Evolutionary conservation across 2,329 filamentous ascomycete species (phyloP), one percentile per base, ranked within the genome.

Genomic region (Talaromyces sp.): DNA sequence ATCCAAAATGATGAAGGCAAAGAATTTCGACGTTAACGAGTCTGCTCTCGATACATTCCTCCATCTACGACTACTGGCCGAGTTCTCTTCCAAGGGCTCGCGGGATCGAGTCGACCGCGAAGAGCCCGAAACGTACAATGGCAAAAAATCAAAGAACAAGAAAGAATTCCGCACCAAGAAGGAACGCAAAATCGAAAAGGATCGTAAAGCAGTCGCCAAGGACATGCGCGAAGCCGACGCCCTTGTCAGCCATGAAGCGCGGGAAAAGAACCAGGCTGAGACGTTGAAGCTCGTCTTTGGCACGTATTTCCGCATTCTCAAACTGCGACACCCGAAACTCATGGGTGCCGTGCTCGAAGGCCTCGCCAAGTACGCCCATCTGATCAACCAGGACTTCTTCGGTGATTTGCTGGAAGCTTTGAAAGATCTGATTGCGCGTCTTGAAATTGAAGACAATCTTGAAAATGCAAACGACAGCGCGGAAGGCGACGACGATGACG

Each of bases 371-470:
- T 99, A 96, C 72, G 88, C 92, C 3, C 94, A 97, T 72, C 83
- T 99, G 62, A 99, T 99, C 81, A 99, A 99, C 78, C 92, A 99
- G 71, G 91, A 99, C 72, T 97, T 99, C 80, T 99, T 99, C 69
- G 94, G 93, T 29, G 94, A 99, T 71, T 82, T 99, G 31, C 84
- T 99, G 11, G 94, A 97, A 76, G 93, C 92, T 0, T 81, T 99
- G 43, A 95, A 96, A 74, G 94, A 99, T 65, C 84, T 99, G 51
- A 93, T 97, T 68, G 85, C 86, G 3, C 85, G 92, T 66, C 88
- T 89, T 57, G 84, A 88, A 51, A 67, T 70, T 21, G 67, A 72
- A 14, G 69, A 75, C 19, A 74, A 80, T 60, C 70, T 77, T n/a
- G 72, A 68, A 14, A 74, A 77, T 43, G 80, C 77, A 3, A 77